phyloP scores from a whole-genome alignment of 169 alveolate species.

The Besnoitia besnoiti region DNA sequence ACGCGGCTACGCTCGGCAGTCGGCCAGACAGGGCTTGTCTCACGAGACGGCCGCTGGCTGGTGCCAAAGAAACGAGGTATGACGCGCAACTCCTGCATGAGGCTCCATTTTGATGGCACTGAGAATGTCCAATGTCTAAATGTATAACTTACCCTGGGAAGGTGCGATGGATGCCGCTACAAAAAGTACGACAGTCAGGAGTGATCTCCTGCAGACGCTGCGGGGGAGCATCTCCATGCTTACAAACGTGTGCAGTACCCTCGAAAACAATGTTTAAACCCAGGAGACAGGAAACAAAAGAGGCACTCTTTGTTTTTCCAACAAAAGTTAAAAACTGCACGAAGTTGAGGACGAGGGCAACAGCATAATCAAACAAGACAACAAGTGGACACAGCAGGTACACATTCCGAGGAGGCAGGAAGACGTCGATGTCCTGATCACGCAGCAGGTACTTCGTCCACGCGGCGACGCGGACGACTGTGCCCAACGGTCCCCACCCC shows the following conservation, averaged over 20 bases:
- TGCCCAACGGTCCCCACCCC: background rate
- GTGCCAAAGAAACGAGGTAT: background rate
- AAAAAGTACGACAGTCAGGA: background rate
- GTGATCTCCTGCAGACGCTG: background rate
- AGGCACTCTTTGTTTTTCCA: background rate
- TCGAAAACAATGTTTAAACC: background rate
- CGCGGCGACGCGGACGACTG: background rate
- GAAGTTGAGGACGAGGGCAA: background rate
- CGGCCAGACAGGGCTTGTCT: background rate
- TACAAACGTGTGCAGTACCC: background rate
- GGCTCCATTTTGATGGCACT: background rate
- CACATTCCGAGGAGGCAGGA: background rate
- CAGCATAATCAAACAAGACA: background rate
- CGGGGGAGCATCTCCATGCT: background rate
- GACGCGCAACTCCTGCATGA: background rate
- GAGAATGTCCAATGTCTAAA: too few species aligned
- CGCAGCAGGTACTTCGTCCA: background rate
- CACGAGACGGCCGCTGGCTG: background rate
- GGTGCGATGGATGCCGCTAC: background rate
- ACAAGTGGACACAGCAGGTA: background rate
- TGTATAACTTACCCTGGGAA: background rate
- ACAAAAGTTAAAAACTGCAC: background rate
- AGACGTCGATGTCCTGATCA: background rate
- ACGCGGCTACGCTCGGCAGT: background rate
- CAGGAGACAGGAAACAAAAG: background rate